Conservation (phyloP, 805 yeast species). For the Teunomyces lycoperdinae region DNA sequence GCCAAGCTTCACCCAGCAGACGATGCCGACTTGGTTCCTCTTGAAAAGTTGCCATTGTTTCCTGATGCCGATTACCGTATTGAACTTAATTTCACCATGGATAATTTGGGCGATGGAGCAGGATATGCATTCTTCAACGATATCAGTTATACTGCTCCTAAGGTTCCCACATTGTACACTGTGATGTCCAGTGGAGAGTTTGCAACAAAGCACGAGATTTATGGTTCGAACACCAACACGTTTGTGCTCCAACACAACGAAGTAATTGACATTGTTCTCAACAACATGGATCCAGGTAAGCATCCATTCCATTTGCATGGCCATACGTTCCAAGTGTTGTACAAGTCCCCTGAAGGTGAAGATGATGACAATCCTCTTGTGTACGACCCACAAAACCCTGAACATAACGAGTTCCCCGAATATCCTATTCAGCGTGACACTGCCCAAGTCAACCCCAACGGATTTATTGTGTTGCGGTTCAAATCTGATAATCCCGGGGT, state of each 20-base stretch:
- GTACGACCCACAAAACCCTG: slow-evolving; percentile 44
- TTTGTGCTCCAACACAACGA: slow-evolving; percentile 59
- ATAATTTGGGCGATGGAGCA: slow-evolving; percentile 68
- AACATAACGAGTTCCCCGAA: slow-evolving; percentile 48
- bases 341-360: slow-evolving; percentile 48
- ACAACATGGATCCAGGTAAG: slow-evolving; percentile 76
- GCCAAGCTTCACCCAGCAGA: slow-evolving; percentile 43
- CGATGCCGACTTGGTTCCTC: slow-evolving; percentile 75
- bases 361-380: slow-evolving; percentile 53
- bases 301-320: slow-evolving; percentile 83
- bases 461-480: slow-evolving; percentile 68
- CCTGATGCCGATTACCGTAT: slow-evolving; percentile 63
- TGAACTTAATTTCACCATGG: slow-evolving; percentile 60
- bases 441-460: slow-evolving; percentile 61
- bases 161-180: slow-evolving; percentile 66
- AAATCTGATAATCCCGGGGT: slow-evolving; percentile 87
- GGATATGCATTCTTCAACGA: slow-evolving; percentile 76
- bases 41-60: slow-evolving; percentile 46
- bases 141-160: slow-evolving; percentile 61
- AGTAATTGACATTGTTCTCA: slow-evolving; percentile 70
- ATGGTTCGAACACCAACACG: slow-evolving; percentile 69
- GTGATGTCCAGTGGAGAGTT: slow-evolving; percentile 53
- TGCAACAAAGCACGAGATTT: slow-evolving; percentile 58
- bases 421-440: slow-evolving; percentile 72
- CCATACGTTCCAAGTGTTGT: slow-evolving; percentile 62